These are phyloP conservation scores for Phytophthora hibernalis DNA, from an alignment of 352 stramenopile genomes.

Conservation along the genomic window DNA sequence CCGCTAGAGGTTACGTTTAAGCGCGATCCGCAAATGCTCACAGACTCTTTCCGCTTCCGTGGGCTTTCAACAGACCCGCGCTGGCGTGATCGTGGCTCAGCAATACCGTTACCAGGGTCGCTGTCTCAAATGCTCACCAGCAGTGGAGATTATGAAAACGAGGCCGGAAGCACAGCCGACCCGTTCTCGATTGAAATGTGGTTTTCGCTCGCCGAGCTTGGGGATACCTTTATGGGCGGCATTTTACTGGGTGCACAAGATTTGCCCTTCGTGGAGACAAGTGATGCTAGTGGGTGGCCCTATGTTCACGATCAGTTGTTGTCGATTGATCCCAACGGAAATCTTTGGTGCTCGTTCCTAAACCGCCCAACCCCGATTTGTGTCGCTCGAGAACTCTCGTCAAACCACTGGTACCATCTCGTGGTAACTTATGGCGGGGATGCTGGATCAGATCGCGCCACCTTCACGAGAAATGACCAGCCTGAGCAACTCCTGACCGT, in stretches of 20 bases:
- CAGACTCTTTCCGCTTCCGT: constrained; percentile 65
- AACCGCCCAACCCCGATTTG: constrained; percentile 53
- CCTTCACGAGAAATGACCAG: constrained; percentile 37
- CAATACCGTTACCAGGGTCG: constrained; percentile 51
- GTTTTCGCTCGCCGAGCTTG: constrained; percentile 69
- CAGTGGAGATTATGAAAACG: constrained; percentile 23
- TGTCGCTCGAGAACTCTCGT: constrained; percentile 54
- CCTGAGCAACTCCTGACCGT: constrained; percentile 41
- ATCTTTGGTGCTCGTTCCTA: constrained; percentile 66
- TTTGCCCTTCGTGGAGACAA: constrained; percentile 47
- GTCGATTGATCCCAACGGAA: constrained; percentile 65
- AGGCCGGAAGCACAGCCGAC: constrained; percentile 25
- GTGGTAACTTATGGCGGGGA: constrained; percentile 58
- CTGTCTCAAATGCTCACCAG: constrained; percentile 46
- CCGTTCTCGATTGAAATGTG: constrained; percentile 70
- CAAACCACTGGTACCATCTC: constrained; percentile 77
- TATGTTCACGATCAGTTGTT: constrained; percentile 70
- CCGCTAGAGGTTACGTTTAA: constrained; percentile 71
- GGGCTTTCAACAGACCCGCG: constrained; percentile 57
- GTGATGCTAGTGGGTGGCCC: constrained; percentile 48
- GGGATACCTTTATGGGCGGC: constrained; percentile 61
- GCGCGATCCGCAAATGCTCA: constrained; percentile 54
- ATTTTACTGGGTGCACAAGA: constrained; percentile 73
- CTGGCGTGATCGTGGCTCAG: constrained; percentile 67
- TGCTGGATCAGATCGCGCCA: constrained; percentile 22